phyloP scores from a whole-genome alignment of 78 protist species.

The Dictyostelium capitatum region DNA sequence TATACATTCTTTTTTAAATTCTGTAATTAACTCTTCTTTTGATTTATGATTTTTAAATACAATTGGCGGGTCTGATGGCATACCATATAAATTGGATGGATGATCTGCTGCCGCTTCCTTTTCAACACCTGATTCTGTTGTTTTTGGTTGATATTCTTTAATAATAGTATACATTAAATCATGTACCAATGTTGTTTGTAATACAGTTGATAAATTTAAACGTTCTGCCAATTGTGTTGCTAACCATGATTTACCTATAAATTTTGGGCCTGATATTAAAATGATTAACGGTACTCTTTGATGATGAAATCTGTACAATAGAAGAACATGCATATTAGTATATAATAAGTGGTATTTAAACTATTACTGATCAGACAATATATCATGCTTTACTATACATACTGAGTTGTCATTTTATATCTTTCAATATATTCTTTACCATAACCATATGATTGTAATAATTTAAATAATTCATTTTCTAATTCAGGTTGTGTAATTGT shows the following conservation, averaged over 20 bases:
- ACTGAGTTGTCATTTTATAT: conserved; percentile 77
- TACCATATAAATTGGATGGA: conserved; percentile 38
- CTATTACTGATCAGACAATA: neutral
- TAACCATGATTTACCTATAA: conserved; percentile 71
- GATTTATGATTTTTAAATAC: conserved; percentile 44
- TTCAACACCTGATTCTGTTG: neutral
- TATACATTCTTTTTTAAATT: conserved; percentile 64
- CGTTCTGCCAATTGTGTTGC: conserved; percentile 81
- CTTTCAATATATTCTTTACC: conserved; percentile 78
- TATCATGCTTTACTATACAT: no score
- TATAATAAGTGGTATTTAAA: neutral
- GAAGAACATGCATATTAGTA: no score
- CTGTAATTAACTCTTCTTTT: conserved; percentile 46
- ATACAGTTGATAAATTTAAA: conserved; percentile 69
- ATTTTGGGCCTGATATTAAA: conserved; percentile 72
- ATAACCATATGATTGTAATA: conserved; percentile 64
- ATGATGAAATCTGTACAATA: conserved; percentile 71
- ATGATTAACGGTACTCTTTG: conserved; percentile 79
- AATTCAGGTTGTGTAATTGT: conserved; percentile 57
- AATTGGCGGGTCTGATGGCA: conserved; percentile 81
- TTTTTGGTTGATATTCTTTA: conserved; percentile 41
- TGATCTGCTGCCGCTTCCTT: neutral
- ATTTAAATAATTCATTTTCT: conserved; percentile 58
- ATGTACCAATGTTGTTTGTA: conserved; percentile 72
- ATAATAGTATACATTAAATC: conserved; percentile 70